phyloP scores from a whole-genome alignment of 2,329 filamentous ascomycete species.

The Xylariales sp. region DNA sequence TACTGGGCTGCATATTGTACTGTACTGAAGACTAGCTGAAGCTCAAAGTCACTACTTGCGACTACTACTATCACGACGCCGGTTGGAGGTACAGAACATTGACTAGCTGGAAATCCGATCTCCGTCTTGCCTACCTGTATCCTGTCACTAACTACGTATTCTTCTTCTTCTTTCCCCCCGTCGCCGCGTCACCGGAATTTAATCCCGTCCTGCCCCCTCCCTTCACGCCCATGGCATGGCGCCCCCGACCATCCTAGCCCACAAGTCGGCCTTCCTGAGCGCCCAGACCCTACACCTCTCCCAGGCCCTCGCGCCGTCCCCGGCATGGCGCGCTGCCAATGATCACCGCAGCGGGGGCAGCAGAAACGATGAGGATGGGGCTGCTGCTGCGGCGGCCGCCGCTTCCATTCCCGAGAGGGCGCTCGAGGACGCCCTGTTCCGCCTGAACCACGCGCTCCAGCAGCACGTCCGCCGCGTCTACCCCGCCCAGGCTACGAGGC shows the following conservation, averaged over 20 bases:
- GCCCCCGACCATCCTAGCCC: conserved; percentile 52
- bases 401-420: conserved; percentile 31
- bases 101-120: no score
- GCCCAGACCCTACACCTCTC: conserved; percentile 60
- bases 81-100: no score
- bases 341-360: no score
- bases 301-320: conserved; percentile 51
- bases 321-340: conserved; percentile 47
- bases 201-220: background rate
- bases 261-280: conserved; percentile 62
- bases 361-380: no score
- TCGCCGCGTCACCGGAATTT: background rate
- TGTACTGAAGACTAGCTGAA: no score
- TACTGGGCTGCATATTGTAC: no score
- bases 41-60: no score
- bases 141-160: no score
- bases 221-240: conserved; percentile 20
- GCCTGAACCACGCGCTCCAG: conserved; percentile 57
- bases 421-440: conserved; percentile 53
- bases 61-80: no score
- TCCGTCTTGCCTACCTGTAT: no score
- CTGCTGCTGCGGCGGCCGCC: no score
- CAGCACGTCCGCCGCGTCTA: conserved; percentile 65
- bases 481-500: conserved; percentile 62
- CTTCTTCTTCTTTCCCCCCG: no score